Conservation (phyloP, 805 yeast species). For the Wickerhamiella allomyrinae region DNA sequence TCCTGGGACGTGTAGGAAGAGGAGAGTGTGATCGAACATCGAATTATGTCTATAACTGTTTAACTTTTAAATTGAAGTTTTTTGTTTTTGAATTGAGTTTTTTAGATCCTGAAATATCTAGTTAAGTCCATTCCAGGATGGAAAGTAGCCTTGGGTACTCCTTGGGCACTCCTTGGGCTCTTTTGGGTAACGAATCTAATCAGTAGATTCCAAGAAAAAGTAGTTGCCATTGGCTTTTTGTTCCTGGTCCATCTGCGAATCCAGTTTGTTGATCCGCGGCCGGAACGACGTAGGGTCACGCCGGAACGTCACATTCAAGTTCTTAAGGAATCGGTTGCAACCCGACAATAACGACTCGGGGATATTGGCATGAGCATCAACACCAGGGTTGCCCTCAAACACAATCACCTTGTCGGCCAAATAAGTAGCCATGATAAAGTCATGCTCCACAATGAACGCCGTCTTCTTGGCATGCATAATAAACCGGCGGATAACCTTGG, state of each 20-base stretch:
- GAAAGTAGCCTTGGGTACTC: no score
- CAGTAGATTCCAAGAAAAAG: slow-evolving; percentile 76
- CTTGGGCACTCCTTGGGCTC: no score
- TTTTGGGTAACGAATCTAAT: no score
- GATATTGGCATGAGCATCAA: slow-evolving; percentile 65
- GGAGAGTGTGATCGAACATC: no score
- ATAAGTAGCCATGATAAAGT: slow-evolving; percentile 99
- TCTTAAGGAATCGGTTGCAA: slow-evolving; percentile 92
- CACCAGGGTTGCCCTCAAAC: slow-evolving; percentile 89
- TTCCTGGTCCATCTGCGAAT: slow-evolving; percentile 98
- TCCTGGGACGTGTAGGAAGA: no score
- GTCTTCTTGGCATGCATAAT: slow-evolving; percentile 94
- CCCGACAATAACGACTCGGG: slow-evolving; percentile 95
- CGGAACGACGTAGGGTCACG: slow-evolving; percentile 97
- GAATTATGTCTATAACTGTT: not conserved
- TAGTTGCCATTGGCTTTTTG: slow-evolving; percentile 86
- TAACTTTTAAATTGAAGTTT: not conserved
- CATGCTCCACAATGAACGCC: slow-evolving; percentile 99
- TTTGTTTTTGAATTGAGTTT: no score
- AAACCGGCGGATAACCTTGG: slow-evolving; percentile 94
- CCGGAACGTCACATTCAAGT: slow-evolving; percentile 94
- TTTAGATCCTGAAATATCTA: no score
- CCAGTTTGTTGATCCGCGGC: slow-evolving; percentile 96
- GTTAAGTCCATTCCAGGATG: no score
- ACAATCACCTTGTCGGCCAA: slow-evolving; percentile 98